phyloP scores from a whole-genome alignment of 441 rosid species.

The Kokia cookei region DNA sequence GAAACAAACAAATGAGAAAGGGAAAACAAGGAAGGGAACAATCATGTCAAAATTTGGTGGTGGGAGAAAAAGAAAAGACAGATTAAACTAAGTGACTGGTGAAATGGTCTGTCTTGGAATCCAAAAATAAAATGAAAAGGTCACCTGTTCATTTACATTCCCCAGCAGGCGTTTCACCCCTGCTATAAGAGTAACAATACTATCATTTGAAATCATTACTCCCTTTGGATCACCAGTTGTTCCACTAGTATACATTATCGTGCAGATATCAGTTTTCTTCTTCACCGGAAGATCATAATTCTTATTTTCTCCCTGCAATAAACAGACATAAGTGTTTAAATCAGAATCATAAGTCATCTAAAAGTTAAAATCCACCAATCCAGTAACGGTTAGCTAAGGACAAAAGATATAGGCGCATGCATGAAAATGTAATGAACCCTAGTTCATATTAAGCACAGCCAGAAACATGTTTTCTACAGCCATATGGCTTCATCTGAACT shows the following conservation, averaged over 20 bases:
- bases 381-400: background rate
- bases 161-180: slow-evolving; percentile 60
- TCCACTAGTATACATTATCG: slow-evolving; percentile 98
- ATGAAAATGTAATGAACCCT: background rate
- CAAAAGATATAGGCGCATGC: background rate
- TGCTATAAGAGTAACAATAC: slow-evolving; percentile 67
- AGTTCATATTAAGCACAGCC: background rate
- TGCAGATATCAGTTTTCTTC: slow-evolving; percentile 73
- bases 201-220: slow-evolving; percentile 86
- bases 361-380: background rate
- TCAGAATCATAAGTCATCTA: slow-evolving; percentile 6
- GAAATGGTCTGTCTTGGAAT: background rate
- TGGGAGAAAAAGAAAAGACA: background rate
- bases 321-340: slow-evolving; percentile 6
- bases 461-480: background rate
- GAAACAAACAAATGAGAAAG: background rate
- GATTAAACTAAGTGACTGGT: background rate
- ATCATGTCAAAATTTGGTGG: background rate
- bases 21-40: background rate
- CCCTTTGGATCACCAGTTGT: slow-evolving; percentile 99
- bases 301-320: slow-evolving; percentile 59
- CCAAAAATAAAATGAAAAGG: slow-evolving; percentile 1
- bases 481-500: background rate
- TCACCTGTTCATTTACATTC: slow-evolving; percentile 64
- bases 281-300: slow-evolving; percentile 70